phyloP scores from a whole-genome alignment of 805 yeast species.

The Candida ulmi region DNA sequence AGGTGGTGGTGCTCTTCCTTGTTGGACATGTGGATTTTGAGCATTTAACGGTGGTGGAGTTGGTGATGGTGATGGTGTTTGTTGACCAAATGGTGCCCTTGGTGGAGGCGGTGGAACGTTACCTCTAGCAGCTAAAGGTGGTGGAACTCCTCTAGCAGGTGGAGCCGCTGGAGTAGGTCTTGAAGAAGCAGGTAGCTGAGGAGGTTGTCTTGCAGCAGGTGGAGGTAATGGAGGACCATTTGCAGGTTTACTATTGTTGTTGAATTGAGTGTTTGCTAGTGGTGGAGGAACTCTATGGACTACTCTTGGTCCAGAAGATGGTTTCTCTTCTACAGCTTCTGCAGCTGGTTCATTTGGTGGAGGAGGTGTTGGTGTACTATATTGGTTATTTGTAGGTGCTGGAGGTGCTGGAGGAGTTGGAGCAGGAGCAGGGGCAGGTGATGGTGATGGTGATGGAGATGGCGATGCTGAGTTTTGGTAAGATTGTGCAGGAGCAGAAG shows the following conservation, averaged over 20 bases:
- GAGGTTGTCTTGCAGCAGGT: constrained; percentile 5
- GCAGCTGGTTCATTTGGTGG: constrained; percentile 4
- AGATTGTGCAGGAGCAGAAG: constrained; percentile 6
- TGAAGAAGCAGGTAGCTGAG: constrained; percentile 16
- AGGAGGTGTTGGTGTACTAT: constrained; percentile 2
- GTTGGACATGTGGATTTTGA: no score
- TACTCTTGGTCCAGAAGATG: constrained; percentile 1
- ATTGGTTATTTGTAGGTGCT: background rate
- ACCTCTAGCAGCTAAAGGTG: constrained; percentile 4
- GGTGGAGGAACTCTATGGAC: constrained; percentile 25
- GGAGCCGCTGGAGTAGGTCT: constrained; percentile 22
- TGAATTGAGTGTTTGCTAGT: constrained; percentile 5
- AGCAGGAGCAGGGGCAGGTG: constrained; percentile 4
- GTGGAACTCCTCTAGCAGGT: constrained; percentile 1
- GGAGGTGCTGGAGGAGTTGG: constrained; percentile 1
- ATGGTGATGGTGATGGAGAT: constrained; percentile 33
- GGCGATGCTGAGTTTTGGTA: constrained; percentile 10
- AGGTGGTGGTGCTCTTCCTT: constrained; percentile 20
- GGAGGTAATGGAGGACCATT: constrained; percentile 19
- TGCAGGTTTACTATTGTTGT: background rate
- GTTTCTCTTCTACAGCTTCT: constrained; percentile 14
- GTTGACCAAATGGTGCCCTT: constrained; percentile 9
- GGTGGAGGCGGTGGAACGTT: constrained; percentile 23
- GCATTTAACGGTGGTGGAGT: no score
- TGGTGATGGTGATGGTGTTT: constrained; percentile 2